Conservation (phyloP, 495 filamentous ascomycete genomes). For the Thozetella sp. region DNA sequence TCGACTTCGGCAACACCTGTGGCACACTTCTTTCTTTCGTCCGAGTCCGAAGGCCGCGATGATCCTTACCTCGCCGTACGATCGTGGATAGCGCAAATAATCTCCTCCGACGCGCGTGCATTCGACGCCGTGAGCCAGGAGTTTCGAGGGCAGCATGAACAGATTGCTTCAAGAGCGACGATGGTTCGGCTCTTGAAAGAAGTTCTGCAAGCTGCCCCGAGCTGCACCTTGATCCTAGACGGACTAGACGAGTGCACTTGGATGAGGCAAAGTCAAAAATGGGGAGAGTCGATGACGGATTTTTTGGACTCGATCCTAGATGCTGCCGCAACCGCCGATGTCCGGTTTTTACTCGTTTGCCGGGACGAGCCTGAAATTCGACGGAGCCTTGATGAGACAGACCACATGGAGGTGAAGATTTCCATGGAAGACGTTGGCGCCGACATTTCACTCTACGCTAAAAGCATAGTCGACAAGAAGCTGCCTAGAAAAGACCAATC, state of each 20-base stretch:
- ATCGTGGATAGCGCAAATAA: slow-evolving; percentile 27
- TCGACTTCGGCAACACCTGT: slow-evolving; percentile 8
- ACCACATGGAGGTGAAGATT: slow-evolving; percentile 15
- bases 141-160: slow-evolving; percentile 6
- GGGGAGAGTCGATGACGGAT: neutral
- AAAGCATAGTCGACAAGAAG: slow-evolving; percentile 19
- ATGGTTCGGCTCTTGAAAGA: slow-evolving; percentile 15
- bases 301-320: slow-evolving; percentile 19
- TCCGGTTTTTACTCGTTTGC: slow-evolving; percentile 20
- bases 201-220: slow-evolving; percentile 12
- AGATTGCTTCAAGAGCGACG: slow-evolving; percentile 11
- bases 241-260: slow-evolving; percentile 27
- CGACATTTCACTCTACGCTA: slow-evolving; percentile 14
- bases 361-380: slow-evolving; percentile 23
- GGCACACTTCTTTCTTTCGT: slow-evolving; percentile 26
- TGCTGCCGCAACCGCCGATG: slow-evolving; percentile 10
- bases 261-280: slow-evolving; percentile 3
- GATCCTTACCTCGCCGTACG: slow-evolving; percentile 20
- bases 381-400: slow-evolving; percentile 6
- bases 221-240: slow-evolving; percentile 24
- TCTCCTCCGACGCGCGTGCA: slow-evolving; percentile 7
- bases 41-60: slow-evolving; percentile 15
- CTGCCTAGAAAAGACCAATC: slow-evolving; percentile 18
- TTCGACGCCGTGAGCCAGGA: slow-evolving; percentile 12
- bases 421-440: slow-evolving; percentile 13